These are phyloP conservation scores for Agrocybe praecox DNA, from an alignment of 768 basidiomycete genomes.

Conservation along the genomic window DNA sequence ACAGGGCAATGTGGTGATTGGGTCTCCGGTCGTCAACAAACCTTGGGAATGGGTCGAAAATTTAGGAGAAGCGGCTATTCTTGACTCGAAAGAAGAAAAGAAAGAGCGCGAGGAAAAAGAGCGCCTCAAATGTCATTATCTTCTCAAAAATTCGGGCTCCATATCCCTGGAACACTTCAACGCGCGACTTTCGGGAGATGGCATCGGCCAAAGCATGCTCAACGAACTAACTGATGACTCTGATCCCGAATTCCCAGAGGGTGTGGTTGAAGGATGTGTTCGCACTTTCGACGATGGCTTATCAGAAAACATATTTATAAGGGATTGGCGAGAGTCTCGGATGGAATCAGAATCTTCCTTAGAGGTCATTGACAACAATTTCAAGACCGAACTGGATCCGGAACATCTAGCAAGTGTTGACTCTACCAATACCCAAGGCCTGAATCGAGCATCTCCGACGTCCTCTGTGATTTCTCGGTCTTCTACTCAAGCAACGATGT, in stretches of 20 bases:
- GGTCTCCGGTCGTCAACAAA: conserved; percentile 63
- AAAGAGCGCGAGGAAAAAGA: conserved; percentile 42
- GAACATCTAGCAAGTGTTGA: conserved; percentile 14
- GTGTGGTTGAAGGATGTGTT: conserved; percentile 40
- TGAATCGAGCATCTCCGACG: conserved; percentile 40
- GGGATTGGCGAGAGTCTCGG: conserved; percentile 80
- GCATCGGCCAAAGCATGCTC: conserved; percentile 32
- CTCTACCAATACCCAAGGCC: conserved; percentile 7
- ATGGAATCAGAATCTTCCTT: conserved; percentile 33
- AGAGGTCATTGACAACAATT: conserved; percentile 15
- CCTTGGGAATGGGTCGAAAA: conserved; percentile 91
- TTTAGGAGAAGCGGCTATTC: conserved; percentile 55
- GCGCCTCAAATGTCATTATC: conserved; percentile 31
- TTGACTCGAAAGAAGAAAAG: conserved; percentile 46
- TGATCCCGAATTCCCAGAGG: background rate
- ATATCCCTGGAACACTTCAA: conserved; percentile 74
- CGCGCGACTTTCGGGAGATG: conserved; percentile 66
- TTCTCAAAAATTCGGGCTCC: conserved; percentile 67
- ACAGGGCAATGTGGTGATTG: conserved; percentile 49
- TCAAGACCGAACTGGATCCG: conserved; percentile 21
- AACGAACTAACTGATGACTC: conserved; percentile 29
- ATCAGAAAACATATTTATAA: conserved; percentile 64
- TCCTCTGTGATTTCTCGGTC: conserved; percentile 44
- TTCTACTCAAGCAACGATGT: conserved; percentile 50
- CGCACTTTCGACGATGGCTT: conserved; percentile 70